Conservation (phyloP, 129 eudicot species). For the Ambrosia artemisiifolia region DNA sequence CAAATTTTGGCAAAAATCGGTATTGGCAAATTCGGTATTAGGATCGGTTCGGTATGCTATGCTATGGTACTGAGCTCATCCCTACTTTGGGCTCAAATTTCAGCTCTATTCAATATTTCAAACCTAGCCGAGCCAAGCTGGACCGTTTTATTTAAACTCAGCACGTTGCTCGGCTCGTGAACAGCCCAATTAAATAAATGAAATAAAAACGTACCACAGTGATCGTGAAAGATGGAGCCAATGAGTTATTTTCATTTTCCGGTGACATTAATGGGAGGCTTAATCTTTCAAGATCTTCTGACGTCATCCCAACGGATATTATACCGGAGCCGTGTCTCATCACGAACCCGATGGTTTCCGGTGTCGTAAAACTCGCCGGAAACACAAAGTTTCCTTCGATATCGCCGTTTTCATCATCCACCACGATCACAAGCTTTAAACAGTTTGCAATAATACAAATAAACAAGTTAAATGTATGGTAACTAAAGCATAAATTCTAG, state of each 20-base stretch:
- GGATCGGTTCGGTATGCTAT: too few relatives aligned
- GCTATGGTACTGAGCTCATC: too few relatives aligned
- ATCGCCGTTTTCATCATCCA: constrained; percentile 55
- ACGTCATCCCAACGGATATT: constrained; percentile 85
- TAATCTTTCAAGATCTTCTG: constrained; percentile 72
- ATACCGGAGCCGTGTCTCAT: constrained; percentile 84
- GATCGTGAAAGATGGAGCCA: constrained; percentile 74
- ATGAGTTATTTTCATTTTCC: constrained; percentile 63
- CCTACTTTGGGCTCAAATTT: too few relatives aligned
- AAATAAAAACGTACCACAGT: constrained; percentile 58
- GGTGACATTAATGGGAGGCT: constrained; percentile 86
- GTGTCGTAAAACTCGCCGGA: constrained; percentile 57
- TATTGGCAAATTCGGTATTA: too few relatives aligned
- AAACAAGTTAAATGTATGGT: not conserved
- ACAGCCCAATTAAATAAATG: not conserved
- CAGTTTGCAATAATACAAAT: constrained; percentile 10
- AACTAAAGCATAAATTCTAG: not conserved
- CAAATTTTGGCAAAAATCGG: too few relatives aligned
- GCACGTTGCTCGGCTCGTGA: too few relatives aligned
- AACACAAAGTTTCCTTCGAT: constrained; percentile 78
- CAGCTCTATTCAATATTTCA: too few relatives aligned
- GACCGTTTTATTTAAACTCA: too few relatives aligned
- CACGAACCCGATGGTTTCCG: constrained; percentile 59
- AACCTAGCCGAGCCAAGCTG: too few relatives aligned
- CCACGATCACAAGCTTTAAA: constrained; percentile 77